Evolutionary conservation across 495 filamentous ascomycete species (phyloP), one percentile per base, ranked within the genome.

Genomic region (Annulohypoxylon stygium): DNA sequence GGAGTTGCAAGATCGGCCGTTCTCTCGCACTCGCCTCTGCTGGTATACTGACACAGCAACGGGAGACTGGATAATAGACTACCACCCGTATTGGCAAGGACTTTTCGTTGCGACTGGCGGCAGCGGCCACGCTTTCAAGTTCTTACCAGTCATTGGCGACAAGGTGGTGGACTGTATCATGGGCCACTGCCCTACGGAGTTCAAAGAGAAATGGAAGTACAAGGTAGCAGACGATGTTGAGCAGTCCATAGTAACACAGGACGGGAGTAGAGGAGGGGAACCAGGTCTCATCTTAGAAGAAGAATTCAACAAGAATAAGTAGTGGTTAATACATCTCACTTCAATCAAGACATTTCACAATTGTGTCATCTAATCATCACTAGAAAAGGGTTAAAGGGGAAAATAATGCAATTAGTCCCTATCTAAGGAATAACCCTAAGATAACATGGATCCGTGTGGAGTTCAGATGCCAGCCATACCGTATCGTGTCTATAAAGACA

Each of bases 51-150:
- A 97, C 83, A 97, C 93, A 12, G 86, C 92, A 7, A 89, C 86
- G 14, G 93, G 88, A 5, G 91, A 97, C 78, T 97, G 94, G 83
- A 82, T 97, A 34, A 86, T 97, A 65, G 86, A 89, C 62, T 93
- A 92, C 69, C 92, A 96, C 69, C 93, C 93, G 0, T 75, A 79
- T 8, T 88, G 88, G 77, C 74, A 85, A 25, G 86, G 88, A 11
- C 81, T 97, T 18, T 94, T 97, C 79, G 76, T 98, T 12, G 91
- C 93, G 1, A 95, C 92, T 0, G 94, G 94, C 12, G 94, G 92
- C 12, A 93, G 90, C 74, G 94, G 94, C 2, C 95, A 98, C 78
- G 94, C 79, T 3, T 97, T 91, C 83, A 97, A 97, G 78, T 97
- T 97, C 79, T 80, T 97, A 79, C 94, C 94, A 2, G 90, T 97